Percentiles rank a stretch among this genome's conserved stretches.
Evolutionary conservation across 1,284 basidiomycete genomes (phyloP).

Genomic region (Puccinia sorghi): DNA sequence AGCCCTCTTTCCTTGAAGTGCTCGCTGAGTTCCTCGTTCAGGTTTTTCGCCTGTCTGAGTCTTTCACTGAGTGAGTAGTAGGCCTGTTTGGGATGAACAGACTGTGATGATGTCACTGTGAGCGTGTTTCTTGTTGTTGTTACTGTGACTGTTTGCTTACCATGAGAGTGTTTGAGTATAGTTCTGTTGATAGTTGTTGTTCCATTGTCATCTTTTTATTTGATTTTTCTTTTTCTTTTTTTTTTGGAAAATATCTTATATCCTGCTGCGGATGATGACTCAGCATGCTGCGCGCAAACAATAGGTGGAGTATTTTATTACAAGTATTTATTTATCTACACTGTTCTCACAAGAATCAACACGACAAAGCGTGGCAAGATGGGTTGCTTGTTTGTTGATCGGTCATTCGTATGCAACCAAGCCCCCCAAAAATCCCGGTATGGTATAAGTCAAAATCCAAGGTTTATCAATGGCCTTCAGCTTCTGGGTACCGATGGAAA

Average conservation of each 20-base stretch:
- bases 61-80: conserved; percentile 49
- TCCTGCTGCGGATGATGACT: background rate
- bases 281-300: background rate
- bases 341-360: background rate
- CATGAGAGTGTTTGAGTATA: background rate
- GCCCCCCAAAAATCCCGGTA: no score
- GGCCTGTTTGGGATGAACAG: conserved; percentile 26
- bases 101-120: background rate
- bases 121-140: background rate
- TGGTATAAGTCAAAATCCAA: no score
- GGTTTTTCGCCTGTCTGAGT: conserved; percentile 56
- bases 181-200: background rate
- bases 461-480: no score
- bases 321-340: no score
- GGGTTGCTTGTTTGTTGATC: no score
- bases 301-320: no score
- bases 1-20: conserved; percentile 62
- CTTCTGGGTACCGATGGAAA: no score
- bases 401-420: no score
- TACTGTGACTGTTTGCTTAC: background rate
- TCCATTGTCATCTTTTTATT: conserved; percentile 3
- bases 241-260: background rate
- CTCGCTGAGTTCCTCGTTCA: conserved; percentile 60
- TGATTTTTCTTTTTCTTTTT: background rate
- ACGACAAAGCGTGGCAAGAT: no score